A percentile compares a stretch with the other conserved stretches of the same genome.
Conservation (phyloP, 2,329 filamentous ascomycete genomes). For the Cryphonectria radicalis region DNA sequence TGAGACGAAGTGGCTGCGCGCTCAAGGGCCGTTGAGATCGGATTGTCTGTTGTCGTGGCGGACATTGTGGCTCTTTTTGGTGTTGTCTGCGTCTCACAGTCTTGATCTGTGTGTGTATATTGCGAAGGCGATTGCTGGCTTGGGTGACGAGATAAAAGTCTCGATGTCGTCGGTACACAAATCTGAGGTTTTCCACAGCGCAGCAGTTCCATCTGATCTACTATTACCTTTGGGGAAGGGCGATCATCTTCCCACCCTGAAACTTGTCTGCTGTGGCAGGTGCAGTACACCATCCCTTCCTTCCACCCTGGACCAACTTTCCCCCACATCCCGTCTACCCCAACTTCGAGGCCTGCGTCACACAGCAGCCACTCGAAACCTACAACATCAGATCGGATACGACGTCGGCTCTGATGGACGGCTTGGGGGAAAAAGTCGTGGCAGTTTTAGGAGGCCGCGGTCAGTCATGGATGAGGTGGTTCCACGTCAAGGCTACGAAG, state of each 20-base stretch:
- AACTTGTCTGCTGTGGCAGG: background rate
- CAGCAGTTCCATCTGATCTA: background rate
- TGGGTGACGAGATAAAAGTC: background rate
- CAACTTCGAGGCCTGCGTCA: background rate
- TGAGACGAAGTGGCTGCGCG: constrained; percentile 21
- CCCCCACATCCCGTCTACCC: constrained; percentile 5
- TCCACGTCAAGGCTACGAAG: background rate
- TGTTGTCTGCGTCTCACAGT: background rate
- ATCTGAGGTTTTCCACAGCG: background rate
- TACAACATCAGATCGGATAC: background rate
- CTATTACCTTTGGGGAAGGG: background rate
- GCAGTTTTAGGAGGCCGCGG: background rate
- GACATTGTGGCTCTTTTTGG: constrained; percentile 31
- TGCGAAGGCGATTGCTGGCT: background rate
- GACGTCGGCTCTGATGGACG: background rate
- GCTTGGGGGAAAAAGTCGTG: background rate
- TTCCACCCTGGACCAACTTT: background rate
- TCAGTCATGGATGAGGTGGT: background rate
- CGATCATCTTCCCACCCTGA: background rate
- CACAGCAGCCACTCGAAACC: background rate
- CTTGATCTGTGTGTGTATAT: background rate
- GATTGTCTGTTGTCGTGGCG: constrained; percentile 34
- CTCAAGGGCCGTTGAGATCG: constrained; percentile 31
- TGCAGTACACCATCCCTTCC: background rate
- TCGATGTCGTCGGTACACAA: background rate